Base-by-base conservation (phyloP, 2,329 filamentous ascomycete genomes). In the Cladorrhinum sp. region DNA sequence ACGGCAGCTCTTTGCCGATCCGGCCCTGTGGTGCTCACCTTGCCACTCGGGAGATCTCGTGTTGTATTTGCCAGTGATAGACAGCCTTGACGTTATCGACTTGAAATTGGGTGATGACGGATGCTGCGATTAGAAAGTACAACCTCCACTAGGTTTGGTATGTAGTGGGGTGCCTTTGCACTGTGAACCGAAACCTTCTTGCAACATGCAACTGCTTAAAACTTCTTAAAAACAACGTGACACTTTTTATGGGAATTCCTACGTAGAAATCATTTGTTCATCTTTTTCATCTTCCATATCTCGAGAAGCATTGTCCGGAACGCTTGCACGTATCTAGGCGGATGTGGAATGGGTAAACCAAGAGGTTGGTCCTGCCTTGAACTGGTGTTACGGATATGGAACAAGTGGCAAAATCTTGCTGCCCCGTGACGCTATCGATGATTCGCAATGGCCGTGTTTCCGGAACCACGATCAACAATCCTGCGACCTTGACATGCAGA, bases 401-500 rank as follows among this genome's bases (percentile, higher is more conserved):
- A n/a, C n/a, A 22, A 57, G 55, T 57, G 55, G 55, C 55, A 50
- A 53, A 18, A 53, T 4, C 22, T 36, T 13, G 24, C 12, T 57
- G 18, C 55, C 49, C 20, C 55, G 58, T 63, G 58, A 61, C 55
- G 55, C 54, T 55, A 27, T 25, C 45, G 18, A 22, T 50, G 58
- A 48, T 58, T 60, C 32, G 27, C 52, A 58, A 49, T 22, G 25
- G 51, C 57, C 55, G 12, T 50, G 12, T 24, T 56, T 50, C 27
- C 49, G 22, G 27, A 54, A 24, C 60, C 57, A 62, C 59, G 57
- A 45, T 45, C 22, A 18, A 20, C 25, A 27, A n/a, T 49, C 24
- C 24, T 61, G 51, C 62, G 53, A 61, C 62, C 50, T 63, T 57
- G 49, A 59, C 49, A 57, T 20, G 55, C 54, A 56, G 50, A 24